Conservation (phyloP, 2,329 filamentous ascomycete species). For the Penicillium sp. region DNA sequence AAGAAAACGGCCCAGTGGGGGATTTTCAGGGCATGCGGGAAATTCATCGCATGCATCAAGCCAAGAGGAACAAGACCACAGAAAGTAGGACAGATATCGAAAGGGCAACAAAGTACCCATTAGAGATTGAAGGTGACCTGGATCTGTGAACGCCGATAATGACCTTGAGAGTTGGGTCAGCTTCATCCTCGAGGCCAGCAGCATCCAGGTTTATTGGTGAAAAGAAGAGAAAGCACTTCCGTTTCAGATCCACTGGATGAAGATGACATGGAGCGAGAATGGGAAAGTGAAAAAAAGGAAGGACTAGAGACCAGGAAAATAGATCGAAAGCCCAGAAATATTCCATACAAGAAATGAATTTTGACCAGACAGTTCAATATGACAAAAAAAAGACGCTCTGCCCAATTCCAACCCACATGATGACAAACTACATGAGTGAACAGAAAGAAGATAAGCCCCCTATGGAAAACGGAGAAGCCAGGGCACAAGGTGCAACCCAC, state of each 20-base stretch:
- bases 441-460: slow-evolving; percentile 24
- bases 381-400: slow-evolving; percentile 27
- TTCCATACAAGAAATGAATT: slow-evolving; percentile 39
- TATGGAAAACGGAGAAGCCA: slow-evolving; percentile 3
- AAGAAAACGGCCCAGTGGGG: too few species aligned
- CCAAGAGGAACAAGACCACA: neutral
- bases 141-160: neutral
- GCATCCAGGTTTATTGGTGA: neutral
- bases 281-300: slow-evolving; percentile 17
- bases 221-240: neutral
- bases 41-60: neutral
- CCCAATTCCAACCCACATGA: slow-evolving; percentile 34
- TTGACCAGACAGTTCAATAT: slow-evolving; percentile 33
- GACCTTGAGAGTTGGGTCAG: neutral
- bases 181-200: neutral
- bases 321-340: slow-evolving; percentile 27
- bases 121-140: neutral
- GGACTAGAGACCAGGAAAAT: slow-evolving; percentile 20
- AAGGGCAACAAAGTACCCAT: neutral
- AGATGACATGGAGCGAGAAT: neutral
- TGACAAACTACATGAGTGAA: slow-evolving; percentile 39
- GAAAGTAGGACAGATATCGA: neutral
- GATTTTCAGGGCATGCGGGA: neutral
- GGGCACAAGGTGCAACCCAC: slow-evolving; percentile 9
- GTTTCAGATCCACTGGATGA: neutral